Base-by-base conservation (phyloP, 768 basidiomycete species). In the Tremella yokohamensis region DNA sequence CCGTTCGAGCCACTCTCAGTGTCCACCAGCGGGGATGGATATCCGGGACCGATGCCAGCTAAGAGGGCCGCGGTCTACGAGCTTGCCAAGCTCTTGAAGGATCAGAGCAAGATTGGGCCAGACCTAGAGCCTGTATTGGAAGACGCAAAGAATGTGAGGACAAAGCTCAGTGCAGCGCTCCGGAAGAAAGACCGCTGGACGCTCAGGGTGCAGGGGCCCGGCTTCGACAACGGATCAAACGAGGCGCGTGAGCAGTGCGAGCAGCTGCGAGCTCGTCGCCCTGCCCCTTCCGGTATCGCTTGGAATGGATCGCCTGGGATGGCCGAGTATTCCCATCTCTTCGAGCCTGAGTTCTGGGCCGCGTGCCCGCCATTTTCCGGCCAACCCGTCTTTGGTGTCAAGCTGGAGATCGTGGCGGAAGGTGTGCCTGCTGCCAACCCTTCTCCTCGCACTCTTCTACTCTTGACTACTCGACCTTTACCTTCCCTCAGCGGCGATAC, bases 401-500 rank as follows among this genome's bases (percentile, higher is more conserved):
- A 34, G 29, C 29, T 34, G 29, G 29, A 34, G 11, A 6, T 34
- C 6, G 29, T 34, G 29, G 29, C 11, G 29, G 29, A 34, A 4
- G 29, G 11, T 11, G 4, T 34, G 29, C 29, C 29, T 4, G 29
- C 29, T 11, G 29, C 6, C 29, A 11, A 4, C 29, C 29, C 29
- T 34, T 34, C 29, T 11, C 29, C 29, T 42, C 42, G 65, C 18
- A 20, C 56, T 16, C 13, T 68, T 16, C 57, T 56, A 20, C 39
- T 68, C 37, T 16, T 68, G 13, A 68, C 67, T 12, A 58, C 44
- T 50, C 26, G 34, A 38, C 63, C 58, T 20, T 25, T 68, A n/a
- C 58, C 63, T 9, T 26, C 58, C 20, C 49, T 62, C 37, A 29
- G 37, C 3, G 58, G 48, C 1, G 37, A 34, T 25, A 13, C 24